A percentile compares a stretch with the other conserved stretches of the same genome.
These are phyloP conservation scores for Morella rubra DNA, from an alignment of 306 rosid species.

Conservation along the genomic window DNA sequence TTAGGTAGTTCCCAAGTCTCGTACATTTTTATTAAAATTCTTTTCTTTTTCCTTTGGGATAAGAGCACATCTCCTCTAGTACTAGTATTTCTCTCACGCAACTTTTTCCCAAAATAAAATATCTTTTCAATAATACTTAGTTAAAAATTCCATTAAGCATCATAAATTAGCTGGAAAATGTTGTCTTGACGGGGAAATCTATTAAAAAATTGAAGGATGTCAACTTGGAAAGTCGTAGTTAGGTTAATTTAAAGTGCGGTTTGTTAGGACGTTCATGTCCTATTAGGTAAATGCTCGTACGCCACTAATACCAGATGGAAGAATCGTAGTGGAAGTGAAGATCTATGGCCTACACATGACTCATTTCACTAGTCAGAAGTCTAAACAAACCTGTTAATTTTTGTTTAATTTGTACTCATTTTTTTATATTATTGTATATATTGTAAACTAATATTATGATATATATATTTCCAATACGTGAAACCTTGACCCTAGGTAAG, in stretches of 20 bases:
- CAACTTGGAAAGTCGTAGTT: not conserved
- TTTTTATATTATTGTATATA: not conserved
- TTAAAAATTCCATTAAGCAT: not conserved
- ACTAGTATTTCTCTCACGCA: not conserved
- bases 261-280: constrained; percentile 21
- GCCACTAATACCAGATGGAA: not conserved
- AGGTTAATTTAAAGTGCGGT: constrained; percentile 5
- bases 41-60: too few species aligned
- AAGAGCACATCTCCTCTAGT: not conserved
- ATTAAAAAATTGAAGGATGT: constrained; percentile 2
- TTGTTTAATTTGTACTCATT: not conserved
- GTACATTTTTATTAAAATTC: not conserved
- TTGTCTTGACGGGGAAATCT: not conserved
- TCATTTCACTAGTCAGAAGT: constrained; percentile 9
- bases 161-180: not conserved
- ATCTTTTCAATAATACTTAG: too few species aligned
- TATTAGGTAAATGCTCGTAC: constrained; percentile 6
- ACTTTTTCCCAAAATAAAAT: not conserved
- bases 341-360: not conserved
- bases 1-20: not conserved
- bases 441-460: too few species aligned
- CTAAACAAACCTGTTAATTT: constrained; percentile 10
- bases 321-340: not conserved
- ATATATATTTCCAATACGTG: not conserved
- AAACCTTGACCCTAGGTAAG: not conserved